Evolutionary conservation across 768 basidiomycete species (phyloP).

Genomic region (Boletus rubescentipes): DNA sequence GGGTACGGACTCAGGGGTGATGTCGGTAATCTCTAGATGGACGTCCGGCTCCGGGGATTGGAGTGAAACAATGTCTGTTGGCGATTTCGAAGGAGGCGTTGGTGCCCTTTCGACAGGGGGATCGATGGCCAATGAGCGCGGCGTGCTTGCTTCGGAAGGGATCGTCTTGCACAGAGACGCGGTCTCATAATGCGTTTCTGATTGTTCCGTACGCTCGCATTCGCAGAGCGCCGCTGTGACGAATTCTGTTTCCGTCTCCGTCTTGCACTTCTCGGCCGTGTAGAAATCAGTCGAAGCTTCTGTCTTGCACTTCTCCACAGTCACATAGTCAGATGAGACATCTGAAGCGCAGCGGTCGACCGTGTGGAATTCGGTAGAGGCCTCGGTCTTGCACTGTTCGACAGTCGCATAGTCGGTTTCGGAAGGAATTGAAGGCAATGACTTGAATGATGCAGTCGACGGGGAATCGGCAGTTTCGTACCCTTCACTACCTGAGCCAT

Average conservation of each 20-base stretch:
- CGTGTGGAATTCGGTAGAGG: conserved; percentile 48
- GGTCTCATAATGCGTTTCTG: conserved; percentile 52
- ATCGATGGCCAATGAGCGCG: conserved; percentile 40
- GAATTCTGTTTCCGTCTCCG: conserved; percentile 41
- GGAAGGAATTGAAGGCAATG: conserved; percentile 60
- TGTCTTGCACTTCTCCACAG: conserved; percentile 47
- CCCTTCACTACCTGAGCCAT: conserved; percentile 47
- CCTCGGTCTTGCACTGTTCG: conserved; percentile 43
- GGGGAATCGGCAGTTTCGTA: conserved; percentile 47
- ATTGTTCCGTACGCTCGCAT: conserved; percentile 30
- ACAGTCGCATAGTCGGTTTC: conserved; percentile 46
- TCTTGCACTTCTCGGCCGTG: conserved; percentile 41
- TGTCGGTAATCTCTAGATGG: conserved; percentile 15
- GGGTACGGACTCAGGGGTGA: conserved; percentile 34
- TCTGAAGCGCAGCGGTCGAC: conserved; percentile 45
- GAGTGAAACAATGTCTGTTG: conserved; percentile 26
- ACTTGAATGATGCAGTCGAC: conserved; percentile 52
- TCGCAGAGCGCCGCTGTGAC: conserved; percentile 47
- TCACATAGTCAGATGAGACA: conserved; percentile 47
- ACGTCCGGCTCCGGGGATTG: conserved; percentile 26
- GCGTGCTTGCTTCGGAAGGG: conserved; percentile 35
- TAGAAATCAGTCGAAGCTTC: conserved; percentile 45
- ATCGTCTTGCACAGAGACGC: conserved; percentile 41
- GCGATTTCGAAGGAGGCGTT: conserved; percentile 30
- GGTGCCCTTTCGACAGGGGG: conserved; percentile 22